Conservation (phyloP, 2,329 filamentous ascomycete genomes). For the Penicillium sp. region DNA sequence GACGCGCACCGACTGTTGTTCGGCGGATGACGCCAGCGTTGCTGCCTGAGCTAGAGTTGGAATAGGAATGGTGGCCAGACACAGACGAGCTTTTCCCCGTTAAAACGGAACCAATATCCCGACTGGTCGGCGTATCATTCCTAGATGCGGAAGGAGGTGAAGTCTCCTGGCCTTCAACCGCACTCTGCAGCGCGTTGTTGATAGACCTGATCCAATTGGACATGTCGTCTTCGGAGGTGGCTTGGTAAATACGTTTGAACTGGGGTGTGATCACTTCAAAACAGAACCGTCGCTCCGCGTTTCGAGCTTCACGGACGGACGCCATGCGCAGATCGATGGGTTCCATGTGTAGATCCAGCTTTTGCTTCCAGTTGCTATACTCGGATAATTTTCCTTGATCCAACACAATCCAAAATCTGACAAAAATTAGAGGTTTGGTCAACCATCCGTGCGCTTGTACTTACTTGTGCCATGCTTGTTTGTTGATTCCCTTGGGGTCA, state of each 20-base stretch:
- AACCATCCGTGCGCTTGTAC: slow-evolving; percentile 37
- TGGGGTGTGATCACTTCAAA: slow-evolving; percentile 98
- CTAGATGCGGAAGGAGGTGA: slow-evolving; percentile 46
- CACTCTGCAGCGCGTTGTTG: slow-evolving; percentile 95
- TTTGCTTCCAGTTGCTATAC: slow-evolving; percentile 99
- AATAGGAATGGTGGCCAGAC: slow-evolving; percentile 55
- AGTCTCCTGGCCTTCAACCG: slow-evolving; percentile 76
- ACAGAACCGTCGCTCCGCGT: slow-evolving; percentile 91
- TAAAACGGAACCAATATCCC: slow-evolving; percentile 88
- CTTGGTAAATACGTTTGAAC: slow-evolving; percentile 94
- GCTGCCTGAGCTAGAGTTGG: slow-evolving; percentile 38
- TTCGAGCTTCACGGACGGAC: slow-evolving; percentile 91
- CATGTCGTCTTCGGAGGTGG: slow-evolving; percentile 97
- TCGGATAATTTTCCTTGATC: slow-evolving; percentile 96
- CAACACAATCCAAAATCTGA: slow-evolving; percentile 95
- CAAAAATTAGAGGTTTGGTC: not conserved
- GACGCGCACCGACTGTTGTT: slow-evolving; percentile 87
- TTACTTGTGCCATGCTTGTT: slow-evolving; percentile 98
- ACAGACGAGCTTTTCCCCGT: slow-evolving; percentile 79
- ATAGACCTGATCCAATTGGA: slow-evolving; percentile 93
- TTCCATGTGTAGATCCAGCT: slow-evolving; percentile 93
- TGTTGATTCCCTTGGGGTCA: slow-evolving; percentile 91
- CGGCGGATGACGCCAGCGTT: slow-evolving; percentile 74
- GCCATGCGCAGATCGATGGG: slow-evolving; percentile 96
- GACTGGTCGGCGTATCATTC: slow-evolving; percentile 63